Conservation (phyloP, 2,329 filamentous ascomycete genomes). For the Sodiomyces alkalinus region DNA sequence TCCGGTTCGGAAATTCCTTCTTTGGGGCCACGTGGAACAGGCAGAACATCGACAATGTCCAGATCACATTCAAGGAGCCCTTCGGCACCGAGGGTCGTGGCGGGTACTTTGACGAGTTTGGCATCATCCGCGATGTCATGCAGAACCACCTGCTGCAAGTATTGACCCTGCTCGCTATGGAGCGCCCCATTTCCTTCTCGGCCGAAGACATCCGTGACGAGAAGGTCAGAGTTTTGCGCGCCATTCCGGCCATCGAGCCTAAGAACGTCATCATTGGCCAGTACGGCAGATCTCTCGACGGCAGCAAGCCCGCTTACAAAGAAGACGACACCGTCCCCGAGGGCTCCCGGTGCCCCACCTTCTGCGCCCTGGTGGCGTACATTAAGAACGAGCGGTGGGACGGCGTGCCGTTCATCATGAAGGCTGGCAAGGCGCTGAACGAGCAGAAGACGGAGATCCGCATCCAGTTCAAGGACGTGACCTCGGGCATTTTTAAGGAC, state of each 20-base stretch:
- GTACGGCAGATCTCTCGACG: slow-evolving; percentile 91
- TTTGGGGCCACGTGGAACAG: slow-evolving; percentile 98
- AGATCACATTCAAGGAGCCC: slow-evolving; percentile 98
- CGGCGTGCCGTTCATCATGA: slow-evolving; percentile 96
- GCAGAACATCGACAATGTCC: slow-evolving; percentile 97
- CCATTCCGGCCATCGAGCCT: slow-evolving; percentile 87
- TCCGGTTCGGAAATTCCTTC: slow-evolving; percentile 97
- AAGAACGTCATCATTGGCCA: slow-evolving; percentile 99
- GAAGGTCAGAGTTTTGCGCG: slow-evolving; percentile 90
- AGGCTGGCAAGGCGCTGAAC: slow-evolving; percentile 96
- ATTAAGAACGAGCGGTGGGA: slow-evolving; percentile 99
- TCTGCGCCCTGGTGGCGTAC: slow-evolving; percentile 92
- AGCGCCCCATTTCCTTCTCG: slow-evolving; percentile 95
- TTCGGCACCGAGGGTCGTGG: slow-evolving; percentile 97
- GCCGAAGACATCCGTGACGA: slow-evolving; percentile 97
- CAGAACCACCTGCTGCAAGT: slow-evolving; percentile 98
- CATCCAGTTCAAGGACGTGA: slow-evolving; percentile 99
- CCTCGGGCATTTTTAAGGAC: slow-evolving; percentile 98
- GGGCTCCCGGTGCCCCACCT: slow-evolving; percentile 93
- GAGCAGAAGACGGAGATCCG: slow-evolving; percentile 99
- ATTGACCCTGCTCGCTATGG: slow-evolving; percentile 91
- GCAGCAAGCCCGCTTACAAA: slow-evolving; percentile 93
- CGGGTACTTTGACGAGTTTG: slow-evolving; percentile 98
- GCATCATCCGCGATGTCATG: slow-evolving; percentile 99
- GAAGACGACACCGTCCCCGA: slow-evolving; percentile 97